A percentile compares a stretch with the other conserved stretches of the same genome.
These are phyloP conservation scores for Chalciporus sphaerocephalus DNA, from an alignment of 768 basidiomycete species.

Conservation along the genomic window DNA sequence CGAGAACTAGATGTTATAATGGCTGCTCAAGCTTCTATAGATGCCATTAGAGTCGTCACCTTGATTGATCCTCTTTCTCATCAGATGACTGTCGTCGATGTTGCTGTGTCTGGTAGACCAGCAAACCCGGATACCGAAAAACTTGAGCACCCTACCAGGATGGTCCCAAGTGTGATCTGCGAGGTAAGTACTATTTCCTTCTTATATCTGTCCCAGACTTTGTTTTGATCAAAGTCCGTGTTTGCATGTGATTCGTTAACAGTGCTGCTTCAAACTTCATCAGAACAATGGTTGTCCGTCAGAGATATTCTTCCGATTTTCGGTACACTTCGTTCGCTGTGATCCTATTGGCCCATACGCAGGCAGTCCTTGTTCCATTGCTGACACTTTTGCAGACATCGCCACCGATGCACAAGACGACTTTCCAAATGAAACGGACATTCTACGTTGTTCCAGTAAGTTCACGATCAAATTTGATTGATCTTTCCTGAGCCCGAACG, in stretches of 20 bases:
- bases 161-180: too few species aligned
- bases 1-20: too few species aligned
- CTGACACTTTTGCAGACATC: constrained; percentile 53
- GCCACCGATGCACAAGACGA: constrained; percentile 74
- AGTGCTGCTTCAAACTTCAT: constrained; percentile 11
- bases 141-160: too few species aligned
- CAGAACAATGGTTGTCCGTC: constrained; percentile 8
- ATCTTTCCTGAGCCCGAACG: constrained; percentile 1
- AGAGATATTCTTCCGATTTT: constrained; percentile 70
- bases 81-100: too few species aligned
- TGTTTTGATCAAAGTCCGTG: constrained; percentile 77
- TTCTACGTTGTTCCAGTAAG: constrained; percentile 78
- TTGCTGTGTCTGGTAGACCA: too few species aligned
- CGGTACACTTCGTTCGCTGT: constrained; percentile 44
- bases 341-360: constrained; percentile 53
- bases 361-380: not conserved
- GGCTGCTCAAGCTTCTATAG: too few species aligned
- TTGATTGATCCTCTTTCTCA: too few species aligned
- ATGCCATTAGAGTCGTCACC: too few species aligned
- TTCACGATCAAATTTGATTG: constrained; percentile 4
- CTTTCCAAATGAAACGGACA: constrained; percentile 53
- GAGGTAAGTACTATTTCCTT: too few species aligned
- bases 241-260: constrained; percentile 53
- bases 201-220: too few species aligned
- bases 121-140: too few species aligned